Conservation (phyloP, 208 protist species). For the Novymonas esmeraldas region DNA sequence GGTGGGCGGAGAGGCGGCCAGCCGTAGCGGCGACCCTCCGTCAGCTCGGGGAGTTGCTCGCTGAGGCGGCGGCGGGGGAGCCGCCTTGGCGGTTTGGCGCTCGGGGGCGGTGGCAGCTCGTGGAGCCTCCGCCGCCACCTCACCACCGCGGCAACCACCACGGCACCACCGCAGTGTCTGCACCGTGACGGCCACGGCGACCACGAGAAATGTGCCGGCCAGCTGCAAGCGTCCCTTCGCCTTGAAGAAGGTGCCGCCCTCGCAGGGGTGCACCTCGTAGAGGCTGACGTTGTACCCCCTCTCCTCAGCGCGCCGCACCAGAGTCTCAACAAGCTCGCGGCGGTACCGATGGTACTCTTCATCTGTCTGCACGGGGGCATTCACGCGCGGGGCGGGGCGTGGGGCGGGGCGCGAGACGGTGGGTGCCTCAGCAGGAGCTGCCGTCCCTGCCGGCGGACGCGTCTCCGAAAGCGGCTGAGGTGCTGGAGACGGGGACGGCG, state of each 20-base stretch:
- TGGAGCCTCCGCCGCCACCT: neutral
- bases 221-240: constrained; percentile 22
- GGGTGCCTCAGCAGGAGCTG: neutral
- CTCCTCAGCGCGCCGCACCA: constrained; percentile 13
- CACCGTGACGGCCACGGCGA: constrained; percentile 16
- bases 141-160: constrained; percentile 1
- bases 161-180: constrained; percentile 30
- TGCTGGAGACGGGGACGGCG: neutral
- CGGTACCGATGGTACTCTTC: neutral
- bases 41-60: neutral
- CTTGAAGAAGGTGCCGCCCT: constrained; percentile 17
- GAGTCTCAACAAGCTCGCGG: constrained; percentile 13
- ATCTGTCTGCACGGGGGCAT: neutral
- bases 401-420: neutral
- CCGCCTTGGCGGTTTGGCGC: neutral
- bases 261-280: constrained; percentile 22
- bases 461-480: neutral
- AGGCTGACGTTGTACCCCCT: constrained; percentile 31
- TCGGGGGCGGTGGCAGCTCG: neutral
- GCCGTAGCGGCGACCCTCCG: neutral
- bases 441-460: neutral
- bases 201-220: constrained; percentile 18
- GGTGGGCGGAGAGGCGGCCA: neutral
- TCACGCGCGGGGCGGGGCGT: neutral
- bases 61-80: neutral